Evolutionary conservation across 345 rosid genomes (phyloP), one percentile per base, ranked within the genome.

Genomic region (Populus simonii): DNA sequence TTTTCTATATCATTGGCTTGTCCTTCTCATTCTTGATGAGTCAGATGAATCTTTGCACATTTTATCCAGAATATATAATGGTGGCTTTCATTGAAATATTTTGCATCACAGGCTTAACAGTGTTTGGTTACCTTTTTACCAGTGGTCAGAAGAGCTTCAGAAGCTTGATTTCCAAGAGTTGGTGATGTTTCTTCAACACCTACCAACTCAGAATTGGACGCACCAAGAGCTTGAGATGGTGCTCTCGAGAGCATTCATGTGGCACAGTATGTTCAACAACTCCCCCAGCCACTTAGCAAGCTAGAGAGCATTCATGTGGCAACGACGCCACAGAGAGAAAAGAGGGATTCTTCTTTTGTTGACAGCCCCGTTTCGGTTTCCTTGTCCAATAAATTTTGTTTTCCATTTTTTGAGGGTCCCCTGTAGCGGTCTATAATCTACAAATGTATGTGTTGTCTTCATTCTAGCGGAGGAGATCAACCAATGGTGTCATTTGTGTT

Each of bases 141-240:
- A 93, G 99, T 96, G 99, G 98, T 92, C 99, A 25, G 95, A 92
- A 29, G 85, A 85, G 80, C 91, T 96, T 71, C 92, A 85, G 90
- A 89, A 91, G 88, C 93, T 96, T 27, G 99, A 96, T 80, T 96
- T 96, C 83, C 98, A 93, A 82, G 99, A 93, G 77, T 86, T 96
- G 97, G 98, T 93, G 73, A 96, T 96, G 99, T 92, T 93, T 88
- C 91, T 93, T 72, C 99, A 93, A 80, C 99, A 96, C 83, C 93
- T 93, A 59, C 97, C 99, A 1, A 96, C 99, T 13, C 85, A 89
- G 29, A 91, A 85, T 81, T 93, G 97, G 99, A 82, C 92, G 8
- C 91, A 91, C 78, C 89, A 88, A 80, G 98, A 96, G 78, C 94
- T 96, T 2, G 99, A 96, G 82, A 89, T 91, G 96, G 98, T 92